Evolutionary conservation across 1,139 yeast genomes (phyloP).

Genomic region (Tardiomyces blankii): DNA sequence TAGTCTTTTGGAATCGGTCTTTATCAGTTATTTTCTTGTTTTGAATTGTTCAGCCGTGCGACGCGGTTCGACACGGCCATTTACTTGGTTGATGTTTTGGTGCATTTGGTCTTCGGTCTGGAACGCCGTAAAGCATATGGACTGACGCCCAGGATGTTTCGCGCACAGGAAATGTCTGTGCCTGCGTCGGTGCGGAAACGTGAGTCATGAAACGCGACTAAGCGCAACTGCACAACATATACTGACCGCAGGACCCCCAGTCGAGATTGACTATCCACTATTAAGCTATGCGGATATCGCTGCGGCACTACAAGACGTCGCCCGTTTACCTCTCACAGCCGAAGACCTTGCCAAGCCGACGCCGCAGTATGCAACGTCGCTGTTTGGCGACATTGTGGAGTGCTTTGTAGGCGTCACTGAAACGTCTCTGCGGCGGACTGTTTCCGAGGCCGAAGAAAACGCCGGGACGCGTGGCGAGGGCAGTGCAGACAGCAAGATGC

Average conservation of each 20-base stretch:
- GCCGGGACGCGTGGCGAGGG: slow-evolving; percentile 23
- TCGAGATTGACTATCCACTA: slow-evolving; percentile 33
- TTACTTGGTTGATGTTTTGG: no score
- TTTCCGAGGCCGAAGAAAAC: slow-evolving; percentile 15
- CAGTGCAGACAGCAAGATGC: slow-evolving; percentile 23
- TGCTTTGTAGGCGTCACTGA: slow-evolving; percentile 54
- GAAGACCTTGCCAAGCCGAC: slow-evolving; percentile 64
- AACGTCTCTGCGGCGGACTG: slow-evolving; percentile 29
- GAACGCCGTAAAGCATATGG: no score
- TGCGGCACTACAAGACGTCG: slow-evolving; percentile 37
- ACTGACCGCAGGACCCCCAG: neutral
- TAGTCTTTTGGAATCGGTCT: no score
- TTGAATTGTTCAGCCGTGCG: no score
- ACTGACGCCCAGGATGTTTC: neutral
- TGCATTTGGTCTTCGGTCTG: no score
- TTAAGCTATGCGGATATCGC: slow-evolving; percentile 56
- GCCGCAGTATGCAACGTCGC: slow-evolving; percentile 44
- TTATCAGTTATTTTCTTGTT: no score
- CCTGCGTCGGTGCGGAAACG: slow-evolving; percentile 7
- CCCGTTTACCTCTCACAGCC: slow-evolving; percentile 30
- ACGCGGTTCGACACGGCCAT: no score
- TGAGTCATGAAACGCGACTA: slow-evolving; percentile 3
- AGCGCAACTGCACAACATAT: no score
- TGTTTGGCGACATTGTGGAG: slow-evolving; percentile 65
- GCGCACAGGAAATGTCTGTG: slow-evolving; percentile 1